phyloP scores from a whole-genome alignment of 192 early-diverging fungal species.

The Phlyctochytrium planicorne region DNA sequence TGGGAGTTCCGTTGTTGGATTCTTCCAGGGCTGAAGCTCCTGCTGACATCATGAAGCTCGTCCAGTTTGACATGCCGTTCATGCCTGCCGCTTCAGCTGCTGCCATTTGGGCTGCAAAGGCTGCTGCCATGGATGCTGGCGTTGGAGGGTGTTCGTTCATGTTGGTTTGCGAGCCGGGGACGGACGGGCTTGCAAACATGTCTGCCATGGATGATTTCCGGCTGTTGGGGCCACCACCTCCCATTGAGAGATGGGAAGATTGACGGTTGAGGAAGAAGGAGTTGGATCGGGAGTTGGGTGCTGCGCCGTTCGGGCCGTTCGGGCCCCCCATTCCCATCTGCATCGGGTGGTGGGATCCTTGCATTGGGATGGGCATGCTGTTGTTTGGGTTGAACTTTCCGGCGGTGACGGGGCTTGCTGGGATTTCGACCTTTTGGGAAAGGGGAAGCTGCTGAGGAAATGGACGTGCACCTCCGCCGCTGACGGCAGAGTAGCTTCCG shows the following conservation, averaged over 20 bases:
- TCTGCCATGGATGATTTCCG: neutral
- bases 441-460: neutral
- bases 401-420: neutral
- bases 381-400: no score
- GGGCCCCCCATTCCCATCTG: no score
- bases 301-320: neutral
- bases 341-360: no score
- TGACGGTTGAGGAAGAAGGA: neutral
- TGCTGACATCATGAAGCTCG: neutral
- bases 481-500: neutral
- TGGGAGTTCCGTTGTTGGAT: neutral
- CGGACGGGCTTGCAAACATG: neutral
- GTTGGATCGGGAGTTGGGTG: neutral
- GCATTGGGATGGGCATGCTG: no score
- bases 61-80: neutral
- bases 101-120: neutral
- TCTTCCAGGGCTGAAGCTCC: neutral
- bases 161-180: neutral
- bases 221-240: neutral
- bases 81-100: neutral
- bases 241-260: neutral
- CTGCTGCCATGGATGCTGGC: neutral
- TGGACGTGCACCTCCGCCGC: neutral
- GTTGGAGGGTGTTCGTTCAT: neutral
- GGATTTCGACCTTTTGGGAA: neutral